phyloP scores from a whole-genome alignment of 768 basidiomycete species.

The Ephemerocybe angulata region DNA sequence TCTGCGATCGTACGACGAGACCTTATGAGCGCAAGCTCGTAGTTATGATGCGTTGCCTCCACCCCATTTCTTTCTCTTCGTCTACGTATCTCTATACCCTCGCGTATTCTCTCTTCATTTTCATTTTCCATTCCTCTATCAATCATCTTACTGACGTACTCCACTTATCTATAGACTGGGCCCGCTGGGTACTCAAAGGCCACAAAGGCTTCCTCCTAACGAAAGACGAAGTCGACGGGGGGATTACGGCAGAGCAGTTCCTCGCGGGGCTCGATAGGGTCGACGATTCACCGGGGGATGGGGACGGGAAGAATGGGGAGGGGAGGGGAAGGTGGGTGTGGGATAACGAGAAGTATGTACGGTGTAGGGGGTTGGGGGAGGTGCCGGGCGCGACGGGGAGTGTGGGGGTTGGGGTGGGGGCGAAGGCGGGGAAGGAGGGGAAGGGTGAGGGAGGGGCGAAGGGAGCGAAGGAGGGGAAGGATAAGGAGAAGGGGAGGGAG shows the following conservation, averaged over 20 bases:
- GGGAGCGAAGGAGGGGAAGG: not conserved
- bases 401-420: too few relatives aligned
- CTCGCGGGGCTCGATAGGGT: constrained; percentile 24
- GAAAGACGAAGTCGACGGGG: constrained; percentile 30
- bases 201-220: constrained; percentile 40
- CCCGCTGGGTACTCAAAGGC: constrained; percentile 33
- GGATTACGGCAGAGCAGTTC: constrained; percentile 30
- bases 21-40: too few relatives aligned
- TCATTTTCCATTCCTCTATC: not conserved
- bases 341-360: constrained; percentile 8
- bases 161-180: constrained; percentile 30
- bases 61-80: not conserved
- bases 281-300: too few relatives aligned
- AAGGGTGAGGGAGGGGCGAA: not conserved
- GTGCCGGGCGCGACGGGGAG: not conserved
- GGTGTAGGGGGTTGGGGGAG: not conserved
- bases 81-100: not conserved
- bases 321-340: constrained; percentile 17
- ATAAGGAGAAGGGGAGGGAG: not conserved
- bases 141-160: not conserved
- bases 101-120: not conserved
- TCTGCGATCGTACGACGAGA: too few relatives aligned
- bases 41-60: not conserved
- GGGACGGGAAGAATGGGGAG: not conserved
- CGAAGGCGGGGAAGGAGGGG: not conserved